A percentile compares a stretch with the other conserved stretches of the same genome.
phyloP scores from a whole-genome alignment of 495 filamentous ascomycete species.

The Daldinia vernicosa region DNA sequence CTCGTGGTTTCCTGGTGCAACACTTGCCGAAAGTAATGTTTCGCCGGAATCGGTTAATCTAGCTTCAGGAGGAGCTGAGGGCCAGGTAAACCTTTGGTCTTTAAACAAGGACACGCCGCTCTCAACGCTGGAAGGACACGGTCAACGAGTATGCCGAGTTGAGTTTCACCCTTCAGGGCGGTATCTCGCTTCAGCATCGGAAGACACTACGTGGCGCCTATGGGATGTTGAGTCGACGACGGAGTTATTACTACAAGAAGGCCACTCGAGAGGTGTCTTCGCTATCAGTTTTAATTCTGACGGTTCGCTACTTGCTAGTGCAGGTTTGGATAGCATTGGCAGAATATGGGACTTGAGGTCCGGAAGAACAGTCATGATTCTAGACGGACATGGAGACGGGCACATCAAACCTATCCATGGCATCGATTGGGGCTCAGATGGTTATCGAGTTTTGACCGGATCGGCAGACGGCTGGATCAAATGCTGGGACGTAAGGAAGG shows the following conservation, averaged over 20 bases:
- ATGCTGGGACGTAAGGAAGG: conserved; percentile 95
- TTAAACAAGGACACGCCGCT: conserved; percentile 83
- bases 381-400: conserved; percentile 82
- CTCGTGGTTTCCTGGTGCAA: conserved; percentile 88
- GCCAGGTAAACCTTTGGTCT: conserved; percentile 90
- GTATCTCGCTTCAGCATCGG: conserved; percentile 92
- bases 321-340: conserved; percentile 91
- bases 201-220: conserved; percentile 95
- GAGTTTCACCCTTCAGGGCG: conserved; percentile 94
- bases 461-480: conserved; percentile 97
- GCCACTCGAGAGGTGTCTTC: conserved; percentile 92
- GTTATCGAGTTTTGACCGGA: conserved; percentile 85
- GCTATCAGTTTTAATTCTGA: conserved; percentile 88
- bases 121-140: conserved; percentile 84
- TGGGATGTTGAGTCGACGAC: conserved; percentile 91
- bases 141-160: conserved; percentile 84
- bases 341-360: conserved; percentile 97
- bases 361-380: conserved; percentile 92
- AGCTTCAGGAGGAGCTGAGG: conserved; percentile 90
- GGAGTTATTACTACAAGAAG: conserved; percentile 91
- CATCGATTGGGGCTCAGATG: conserved; percentile 91
- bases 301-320: conserved; percentile 88
- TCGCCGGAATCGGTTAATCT: conserved; percentile 82
- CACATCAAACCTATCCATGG: conserved; percentile 94
- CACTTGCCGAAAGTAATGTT: conserved; percentile 70